Base-by-base conservation (phyloP, 1,139 yeast species). In the Candida sanyaensis region DNA sequence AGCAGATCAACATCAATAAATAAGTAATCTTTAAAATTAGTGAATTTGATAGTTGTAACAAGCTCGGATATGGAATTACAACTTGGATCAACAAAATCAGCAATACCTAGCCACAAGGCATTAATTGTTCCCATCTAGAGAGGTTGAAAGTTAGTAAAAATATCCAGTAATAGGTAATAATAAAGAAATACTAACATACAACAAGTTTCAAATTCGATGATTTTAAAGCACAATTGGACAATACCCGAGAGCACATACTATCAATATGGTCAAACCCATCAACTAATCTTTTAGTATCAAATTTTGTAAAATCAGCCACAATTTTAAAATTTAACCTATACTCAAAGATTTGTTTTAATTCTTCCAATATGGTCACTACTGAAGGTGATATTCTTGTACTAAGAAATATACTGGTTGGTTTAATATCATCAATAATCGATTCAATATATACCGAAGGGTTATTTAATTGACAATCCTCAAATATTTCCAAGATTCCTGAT, bases 1-100 rank as follows among this genome's bases (percentile, higher is more conserved):
- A 72, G 52, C 36, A 73, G 60, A 42, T 71, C 72, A n/a, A 62
- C 56, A 54, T 72, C 76, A 26, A 73, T 48, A 30, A 61, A 55
- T 66, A 72, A 58, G 11, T 49, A 44, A 30, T 59, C 55, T n/a
- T 54, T 45, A 8, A 58, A 34, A 23, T 33, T 40, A 13, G 33
- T 26, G 31, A 44, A 39, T 23, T 46, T 48, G 3, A 50, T 32
- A 2, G 41, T 12, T 6, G 36, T 40, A 13, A 48, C 40, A 9
- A 48, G 37, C 6, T 46, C 46, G 2, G 47, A 29, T 13, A 52
- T 37, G 1, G 43, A 28, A 29, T 29, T 31, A 11, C 31, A 28
- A 9, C 30, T 34, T 1, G 43, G 44, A 10, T 44, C 44, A 21
- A 48, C 32, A 24, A 42, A 40, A 21, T 37, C 47, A 5, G 46